phyloP scores from a whole-genome alignment of 2,329 filamentous ascomycete species.

The Fusarium siculi region DNA sequence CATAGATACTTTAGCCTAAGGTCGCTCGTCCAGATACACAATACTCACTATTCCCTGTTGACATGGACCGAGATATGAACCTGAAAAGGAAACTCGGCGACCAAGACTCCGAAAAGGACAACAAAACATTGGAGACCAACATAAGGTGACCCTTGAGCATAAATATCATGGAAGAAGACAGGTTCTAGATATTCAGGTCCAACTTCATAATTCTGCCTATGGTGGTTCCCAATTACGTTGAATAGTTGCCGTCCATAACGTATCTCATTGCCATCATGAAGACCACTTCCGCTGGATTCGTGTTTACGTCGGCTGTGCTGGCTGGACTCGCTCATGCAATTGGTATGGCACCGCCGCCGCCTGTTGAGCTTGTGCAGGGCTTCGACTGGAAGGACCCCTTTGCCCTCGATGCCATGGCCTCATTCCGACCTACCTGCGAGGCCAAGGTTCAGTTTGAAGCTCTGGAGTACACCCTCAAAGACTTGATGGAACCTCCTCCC shows the following conservation, averaged over 20 bases:
- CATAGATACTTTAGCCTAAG: slow-evolving; percentile 19
- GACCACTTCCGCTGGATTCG: slow-evolving; percentile 6
- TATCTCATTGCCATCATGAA: slow-evolving; percentile 39
- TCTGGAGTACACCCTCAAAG: slow-evolving; percentile 56
- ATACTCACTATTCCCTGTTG: background rate
- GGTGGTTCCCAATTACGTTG: background rate
- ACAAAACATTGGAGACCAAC: slow-evolving; percentile 23
- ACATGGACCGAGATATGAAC: slow-evolving; percentile 9
- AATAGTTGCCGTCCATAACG: background rate
- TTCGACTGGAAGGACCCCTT: slow-evolving; percentile 58
- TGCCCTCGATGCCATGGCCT: slow-evolving; percentile 38
- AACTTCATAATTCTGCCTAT: background rate
- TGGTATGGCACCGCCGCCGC: slow-evolving; percentile 41
- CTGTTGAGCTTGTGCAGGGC: slow-evolving; percentile 50
- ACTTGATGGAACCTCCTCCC: slow-evolving; percentile 53
- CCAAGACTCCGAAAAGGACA: slow-evolving; percentile 45
- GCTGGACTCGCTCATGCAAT: slow-evolving; percentile 43
- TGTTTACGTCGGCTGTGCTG: slow-evolving; percentile 10
- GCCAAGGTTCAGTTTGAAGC: slow-evolving; percentile 51
- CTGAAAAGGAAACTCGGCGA: slow-evolving; percentile 42
- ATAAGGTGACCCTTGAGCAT: slow-evolving; percentile 12
- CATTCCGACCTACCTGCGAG: slow-evolving; percentile 51
- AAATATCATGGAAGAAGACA: slow-evolving; percentile 12
- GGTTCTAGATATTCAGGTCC: too few species aligned
- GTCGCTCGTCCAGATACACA: background rate